A percentile compares a stretch with the other conserved stretches of the same genome.
phyloP scores from a whole-genome alignment of 805 yeast species.

The Starmera dryadoides region DNA sequence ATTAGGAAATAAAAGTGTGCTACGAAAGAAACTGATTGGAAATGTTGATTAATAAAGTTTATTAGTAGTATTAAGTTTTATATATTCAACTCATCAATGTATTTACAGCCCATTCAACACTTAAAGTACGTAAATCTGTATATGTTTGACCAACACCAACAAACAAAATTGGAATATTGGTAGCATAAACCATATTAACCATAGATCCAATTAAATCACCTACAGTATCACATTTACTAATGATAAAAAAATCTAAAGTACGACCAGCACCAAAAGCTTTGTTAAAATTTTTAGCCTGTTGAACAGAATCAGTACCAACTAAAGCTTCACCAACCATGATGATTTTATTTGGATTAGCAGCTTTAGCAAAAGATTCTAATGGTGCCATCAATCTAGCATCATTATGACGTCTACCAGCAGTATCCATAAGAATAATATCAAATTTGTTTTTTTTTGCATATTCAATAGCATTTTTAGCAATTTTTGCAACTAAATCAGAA shows the following conservation, averaged over 20 bases:
- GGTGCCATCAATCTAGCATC: conserved; percentile 95
- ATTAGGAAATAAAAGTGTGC: conserved; percentile 1
- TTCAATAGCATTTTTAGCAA: conserved; percentile 86
- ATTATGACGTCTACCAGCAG: conserved; percentile 96
- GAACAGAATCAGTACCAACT: conserved; percentile 95
- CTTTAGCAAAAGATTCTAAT: conserved; percentile 86
- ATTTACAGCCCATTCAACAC: conserved; percentile 89
- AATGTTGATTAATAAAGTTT: too few species aligned
- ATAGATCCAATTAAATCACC: conserved; percentile 94
- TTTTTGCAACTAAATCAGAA: conserved; percentile 86
- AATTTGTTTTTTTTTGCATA: conserved; percentile 62
- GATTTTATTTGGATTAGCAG: conserved; percentile 92
- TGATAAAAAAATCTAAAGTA: conserved; percentile 80
- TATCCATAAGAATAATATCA: conserved; percentile 88
- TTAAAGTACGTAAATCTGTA: conserved; percentile 84
- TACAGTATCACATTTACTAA: conserved; percentile 94
- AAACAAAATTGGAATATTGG: conserved; percentile 89
- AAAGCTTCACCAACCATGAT: conserved; percentile 98
- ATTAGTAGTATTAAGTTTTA: too few species aligned
- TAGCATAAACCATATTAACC: conserved; percentile 96
- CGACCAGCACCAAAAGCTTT: conserved; percentile 85
- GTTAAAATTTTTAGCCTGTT: conserved; percentile 90
- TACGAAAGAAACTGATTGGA: too few species aligned
- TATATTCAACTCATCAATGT: conserved; percentile 54
- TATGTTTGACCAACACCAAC: conserved; percentile 97